Base-by-base conservation (phyloP, 2,329 filamentous ascomycete genomes). In the Botrytis sinoallii region DNA sequence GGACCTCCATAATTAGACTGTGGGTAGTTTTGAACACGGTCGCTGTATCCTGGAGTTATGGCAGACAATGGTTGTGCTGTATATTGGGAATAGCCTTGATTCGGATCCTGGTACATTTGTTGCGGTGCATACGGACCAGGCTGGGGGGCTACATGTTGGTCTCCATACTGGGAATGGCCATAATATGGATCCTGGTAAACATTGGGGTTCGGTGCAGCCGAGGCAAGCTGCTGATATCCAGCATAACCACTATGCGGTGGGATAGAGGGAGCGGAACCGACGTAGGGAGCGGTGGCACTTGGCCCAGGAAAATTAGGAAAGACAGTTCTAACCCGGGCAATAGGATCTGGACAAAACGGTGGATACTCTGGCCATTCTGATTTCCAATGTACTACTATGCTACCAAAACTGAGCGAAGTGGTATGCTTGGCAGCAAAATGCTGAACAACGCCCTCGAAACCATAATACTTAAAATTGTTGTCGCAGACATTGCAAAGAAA, bases 341-440 rank as follows among this genome's bases (percentile, higher is more conserved):
- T 84, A 72, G 89, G 88, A 76, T 92, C 86, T 35, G 88, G 86
- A 76, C 89, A 86, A 81, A 95, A 95, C 0, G 92, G 92, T n/a
- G 91, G 87, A 44, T 88, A 84, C 76, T 90, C 88, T 60, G 93
- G 93, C 93, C 93, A 97, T 80, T 94, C 91, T 4, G 92, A 88
- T 80, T 90, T 89, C 93, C 93, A 97, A 79, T 92, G 86, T 25
- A 95, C 92, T 61, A 94, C 89, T 65, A 92, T 84, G 78, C 88
- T 93, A 67, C 92, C 93, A 73, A 87, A 82, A 80, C 91, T 94
- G 73, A 95, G 88, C 22, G 85, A 82, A 73, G 82, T 89, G 61
- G 92, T 94, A 80, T 96, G 93, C 81, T 95, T 96, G 59, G 92
- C 92, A 73, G 92, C 92, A 80, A 91, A 95, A 81, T 97, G 93